These are phyloP conservation scores for Oryza glumipatula DNA, from an alignment of 176 grass and related monocot genomes.

Conservation along the genomic window DNA sequence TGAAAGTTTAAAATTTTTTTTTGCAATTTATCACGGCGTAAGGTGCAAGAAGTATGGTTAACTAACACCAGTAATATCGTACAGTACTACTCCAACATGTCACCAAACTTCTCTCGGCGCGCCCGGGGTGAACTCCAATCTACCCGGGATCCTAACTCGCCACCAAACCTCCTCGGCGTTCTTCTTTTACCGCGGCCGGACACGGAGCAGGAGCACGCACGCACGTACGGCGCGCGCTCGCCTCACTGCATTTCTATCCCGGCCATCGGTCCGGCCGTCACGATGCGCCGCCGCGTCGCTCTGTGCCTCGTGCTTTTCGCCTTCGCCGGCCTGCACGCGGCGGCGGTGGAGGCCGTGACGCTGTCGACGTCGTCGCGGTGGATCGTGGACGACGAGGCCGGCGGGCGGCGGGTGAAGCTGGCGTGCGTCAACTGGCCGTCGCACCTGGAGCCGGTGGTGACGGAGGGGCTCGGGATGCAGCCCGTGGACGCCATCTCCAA, in stretches of 20 bases:
- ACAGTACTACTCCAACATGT: neutral
- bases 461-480: neutral
- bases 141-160: neutral
- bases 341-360: constrained; percentile 10
- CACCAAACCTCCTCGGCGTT: constrained; percentile 26
- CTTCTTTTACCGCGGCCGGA: neutral
- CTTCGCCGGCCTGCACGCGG: neutral
- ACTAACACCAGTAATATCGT: too few relatives aligned
- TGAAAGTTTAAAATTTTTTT: too few relatives aligned
- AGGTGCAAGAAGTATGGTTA: too few relatives aligned
- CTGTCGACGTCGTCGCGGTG: constrained; percentile 66
- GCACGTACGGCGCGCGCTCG: neutral
- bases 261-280: neutral
- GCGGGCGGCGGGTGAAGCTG: constrained; percentile 68
- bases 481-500: constrained; percentile 39
- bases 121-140: neutral
- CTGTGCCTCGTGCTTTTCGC: neutral
- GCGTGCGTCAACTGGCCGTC: constrained; percentile 84
- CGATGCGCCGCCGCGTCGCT: neutral
- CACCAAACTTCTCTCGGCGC: neutral
- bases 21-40: too few relatives aligned
- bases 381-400: constrained; percentile 56
- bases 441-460: constrained; percentile 46
- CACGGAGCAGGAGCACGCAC: constrained; percentile 19
- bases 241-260: neutral